Evolutionary conservation across 2,329 filamentous ascomycete species (phyloP).

Genomic region (Xylaria sp.): DNA sequence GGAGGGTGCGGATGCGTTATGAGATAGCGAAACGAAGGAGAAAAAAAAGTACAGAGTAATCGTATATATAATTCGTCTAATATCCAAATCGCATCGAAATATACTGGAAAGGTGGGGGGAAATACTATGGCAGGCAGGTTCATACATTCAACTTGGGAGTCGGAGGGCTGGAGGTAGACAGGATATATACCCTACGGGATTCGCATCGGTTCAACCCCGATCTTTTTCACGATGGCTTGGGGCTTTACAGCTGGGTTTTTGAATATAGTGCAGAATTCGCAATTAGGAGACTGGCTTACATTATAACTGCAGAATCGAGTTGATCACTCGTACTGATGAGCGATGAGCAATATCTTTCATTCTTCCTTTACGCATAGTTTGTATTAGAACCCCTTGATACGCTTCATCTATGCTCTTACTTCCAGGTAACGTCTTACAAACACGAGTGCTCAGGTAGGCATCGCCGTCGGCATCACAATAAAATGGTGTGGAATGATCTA

Average conservation of each 20-base stretch:
- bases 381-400: too few relatives aligned
- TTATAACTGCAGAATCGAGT: not conserved
- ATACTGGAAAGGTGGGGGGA: conserved; percentile 3
- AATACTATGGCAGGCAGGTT: conserved; percentile 10
- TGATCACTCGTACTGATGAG: not conserved
- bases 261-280: not conserved
- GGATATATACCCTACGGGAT: conserved; percentile 34
- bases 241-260: not conserved
- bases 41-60: not conserved
- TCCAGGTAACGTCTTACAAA: too few relatives aligned
- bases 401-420: too few relatives aligned
- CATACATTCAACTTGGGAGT: conserved; percentile 33
- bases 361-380: not conserved
- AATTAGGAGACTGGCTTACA: not conserved
- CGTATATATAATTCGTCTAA: not conserved
- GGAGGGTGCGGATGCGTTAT: conserved; percentile 59
- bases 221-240: conserved; percentile 12
- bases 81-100: not conserved
- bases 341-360: not conserved
- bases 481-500: too few relatives aligned
- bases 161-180: conserved; percentile 25
- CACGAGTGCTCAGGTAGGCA: not conserved
- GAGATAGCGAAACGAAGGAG: not conserved
- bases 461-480: not conserved
- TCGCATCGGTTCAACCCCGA: conserved; percentile 33